phyloP scores from a whole-genome alignment of 2,329 filamentous ascomycete species.

The Sclerotinia borealis region DNA sequence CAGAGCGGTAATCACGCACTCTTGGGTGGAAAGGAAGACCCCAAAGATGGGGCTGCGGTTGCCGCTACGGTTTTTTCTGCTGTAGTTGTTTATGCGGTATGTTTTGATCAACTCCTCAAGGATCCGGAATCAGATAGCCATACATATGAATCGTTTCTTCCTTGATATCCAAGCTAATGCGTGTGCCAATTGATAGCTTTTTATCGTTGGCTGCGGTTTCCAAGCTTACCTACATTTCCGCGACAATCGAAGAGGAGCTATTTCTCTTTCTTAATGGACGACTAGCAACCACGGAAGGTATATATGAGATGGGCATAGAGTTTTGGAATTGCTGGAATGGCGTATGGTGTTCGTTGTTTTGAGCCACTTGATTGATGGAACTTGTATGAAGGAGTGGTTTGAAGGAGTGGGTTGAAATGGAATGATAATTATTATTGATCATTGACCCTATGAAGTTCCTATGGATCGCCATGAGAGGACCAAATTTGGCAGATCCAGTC shows the following conservation, averaged over 20 bases:
- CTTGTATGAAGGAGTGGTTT: not conserved
- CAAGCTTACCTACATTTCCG: conserved; percentile 83
- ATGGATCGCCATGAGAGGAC: not conserved
- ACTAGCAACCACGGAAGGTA: conserved; percentile 3
- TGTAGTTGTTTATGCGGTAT: conserved; percentile 81
- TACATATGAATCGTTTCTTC: not conserved
- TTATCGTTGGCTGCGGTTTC: conserved; percentile 85
- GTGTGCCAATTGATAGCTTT: conserved; percentile 50
- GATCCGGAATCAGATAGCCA: not conserved
- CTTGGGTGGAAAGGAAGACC: conserved; percentile 64
- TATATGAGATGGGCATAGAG: conserved; percentile 10
- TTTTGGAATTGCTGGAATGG: conserved; percentile 8
- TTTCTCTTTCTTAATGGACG: conserved; percentile 53
- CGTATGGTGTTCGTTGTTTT: conserved; percentile 21
- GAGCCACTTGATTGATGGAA: not conserved
- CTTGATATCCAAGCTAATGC: not conserved
- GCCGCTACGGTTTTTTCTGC: conserved; percentile 82
- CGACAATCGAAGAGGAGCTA: conserved; percentile 76
- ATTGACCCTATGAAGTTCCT: not conserved
- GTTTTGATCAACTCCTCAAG: conserved; percentile 35
- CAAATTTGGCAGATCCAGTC: not conserved
- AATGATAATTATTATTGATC: conserved; percentile 1
- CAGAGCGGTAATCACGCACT: conserved; percentile 75
- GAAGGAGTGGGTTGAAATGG: not conserved
- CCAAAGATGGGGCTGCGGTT: conserved; percentile 62